A percentile compares a stretch with the other conserved stretches of the same genome.
Conservation (phyloP, 306 rosid species). For the Acmispon strigosus region DNA sequence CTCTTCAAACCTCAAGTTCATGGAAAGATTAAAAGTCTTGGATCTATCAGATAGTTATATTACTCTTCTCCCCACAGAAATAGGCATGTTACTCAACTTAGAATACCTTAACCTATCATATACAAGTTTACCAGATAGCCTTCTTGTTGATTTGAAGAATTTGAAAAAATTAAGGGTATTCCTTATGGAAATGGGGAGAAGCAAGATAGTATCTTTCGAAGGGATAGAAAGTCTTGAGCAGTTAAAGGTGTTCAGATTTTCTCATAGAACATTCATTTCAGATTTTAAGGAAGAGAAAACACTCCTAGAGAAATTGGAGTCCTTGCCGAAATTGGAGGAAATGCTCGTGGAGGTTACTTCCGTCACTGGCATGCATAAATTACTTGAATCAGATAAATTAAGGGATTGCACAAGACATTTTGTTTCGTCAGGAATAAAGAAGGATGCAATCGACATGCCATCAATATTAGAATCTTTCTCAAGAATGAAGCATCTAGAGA, state of each 20-base stretch:
- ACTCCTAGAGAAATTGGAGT: conserved; percentile 1
- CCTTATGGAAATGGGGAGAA: neutral
- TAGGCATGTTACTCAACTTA: conserved; percentile 2
- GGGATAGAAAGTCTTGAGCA: neutral
- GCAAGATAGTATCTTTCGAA: neutral
- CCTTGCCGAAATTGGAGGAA: neutral
- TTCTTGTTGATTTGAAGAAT: neutral
- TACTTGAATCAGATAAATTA: neutral
- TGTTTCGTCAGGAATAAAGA: no score
- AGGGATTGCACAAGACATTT: neutral
- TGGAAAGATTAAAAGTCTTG: conserved; percentile 2
- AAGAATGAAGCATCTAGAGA: neutral
- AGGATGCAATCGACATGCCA: neutral
- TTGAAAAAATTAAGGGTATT: neutral
- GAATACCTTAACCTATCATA: neutral
- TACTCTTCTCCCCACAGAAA: no score
- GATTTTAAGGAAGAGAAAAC: neutral
- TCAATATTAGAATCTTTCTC: neutral
- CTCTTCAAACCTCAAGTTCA: neutral
- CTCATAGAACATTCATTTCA: no score
- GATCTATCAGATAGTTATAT: neutral
- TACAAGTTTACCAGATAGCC: rapidly evolving
- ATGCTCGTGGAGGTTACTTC: neutral
- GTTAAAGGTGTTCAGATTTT: neutral
- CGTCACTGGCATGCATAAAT: neutral